phyloP scores from a whole-genome alignment of 768 basidiomycete species.

The Coprinopsis marcescibilis region DNA sequence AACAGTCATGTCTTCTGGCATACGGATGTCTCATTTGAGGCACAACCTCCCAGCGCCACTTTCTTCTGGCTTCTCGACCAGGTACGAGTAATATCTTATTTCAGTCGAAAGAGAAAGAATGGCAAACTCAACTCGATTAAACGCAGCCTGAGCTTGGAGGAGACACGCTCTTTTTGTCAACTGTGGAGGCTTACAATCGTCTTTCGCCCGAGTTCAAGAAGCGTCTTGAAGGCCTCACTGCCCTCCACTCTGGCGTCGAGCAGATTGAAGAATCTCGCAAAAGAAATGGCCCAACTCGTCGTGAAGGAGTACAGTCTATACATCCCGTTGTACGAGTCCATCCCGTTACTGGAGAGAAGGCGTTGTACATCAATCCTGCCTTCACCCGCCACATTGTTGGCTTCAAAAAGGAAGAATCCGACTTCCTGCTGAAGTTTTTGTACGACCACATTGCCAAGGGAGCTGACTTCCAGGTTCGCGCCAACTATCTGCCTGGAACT shows the following conservation, averaged over 20 bases:
- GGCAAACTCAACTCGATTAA: not conserved
- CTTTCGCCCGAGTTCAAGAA: slow-evolving; percentile 12
- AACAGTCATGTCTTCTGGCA: slow-evolving; percentile 41
- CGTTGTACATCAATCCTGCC: slow-evolving; percentile 24
- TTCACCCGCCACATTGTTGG: slow-evolving; percentile 21
- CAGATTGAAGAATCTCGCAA: slow-evolving; percentile 20
- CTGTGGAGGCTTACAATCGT: slow-evolving; percentile 15
- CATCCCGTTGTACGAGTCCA: slow-evolving; percentile 28
- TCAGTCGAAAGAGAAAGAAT: too few species aligned
- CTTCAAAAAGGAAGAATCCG: slow-evolving; percentile 46
- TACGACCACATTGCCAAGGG: slow-evolving; percentile 47
- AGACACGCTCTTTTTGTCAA: slow-evolving; percentile 15
- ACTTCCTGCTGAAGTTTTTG: slow-evolving; percentile 48
- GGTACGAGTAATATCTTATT: slow-evolving; percentile 14
- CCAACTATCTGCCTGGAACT: slow-evolving; percentile 43
- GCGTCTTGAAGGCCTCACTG: slow-evolving; percentile 14
- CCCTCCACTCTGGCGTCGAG: slow-evolving; percentile 20
- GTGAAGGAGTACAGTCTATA: slow-evolving; percentile 20
- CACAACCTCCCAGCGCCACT: slow-evolving; percentile 47
- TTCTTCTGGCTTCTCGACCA: slow-evolving; percentile 53
- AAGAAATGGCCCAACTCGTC: slow-evolving; percentile 21
- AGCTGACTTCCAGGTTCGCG: slow-evolving; percentile 44
- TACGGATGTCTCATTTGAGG: slow-evolving; percentile 52
- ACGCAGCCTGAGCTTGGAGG: slow-evolving; percentile 13
- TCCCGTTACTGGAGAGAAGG: slow-evolving; percentile 21